phyloP scores from a whole-genome alignment of 2,329 filamentous ascomycete species.

The Fusarium multiceps region DNA sequence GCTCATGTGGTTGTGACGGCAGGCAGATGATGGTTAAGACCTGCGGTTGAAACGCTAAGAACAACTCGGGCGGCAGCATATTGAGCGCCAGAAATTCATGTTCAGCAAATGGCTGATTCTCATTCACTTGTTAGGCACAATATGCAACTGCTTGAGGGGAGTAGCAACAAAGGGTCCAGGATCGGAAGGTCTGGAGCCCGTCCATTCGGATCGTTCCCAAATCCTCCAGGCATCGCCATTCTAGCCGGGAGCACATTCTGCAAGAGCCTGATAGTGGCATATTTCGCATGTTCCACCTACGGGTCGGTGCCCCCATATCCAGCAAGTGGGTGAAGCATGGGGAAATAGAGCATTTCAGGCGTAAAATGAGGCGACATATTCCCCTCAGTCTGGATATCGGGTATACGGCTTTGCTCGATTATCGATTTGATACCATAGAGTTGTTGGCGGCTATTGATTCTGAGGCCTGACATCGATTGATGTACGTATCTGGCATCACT shows the following conservation, averaged over 20 bases:
- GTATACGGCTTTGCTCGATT: constrained; percentile 13
- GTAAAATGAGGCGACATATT: constrained; percentile 35
- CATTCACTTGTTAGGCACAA: constrained; percentile 35
- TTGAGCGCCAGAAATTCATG: constrained; percentile 5
- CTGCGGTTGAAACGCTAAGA: constrained; percentile 21
- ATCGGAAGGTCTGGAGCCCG: constrained; percentile 8
- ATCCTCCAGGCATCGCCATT: constrained; percentile 20
- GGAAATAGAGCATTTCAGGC: constrained; percentile 8
- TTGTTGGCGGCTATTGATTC: constrained; percentile 17
- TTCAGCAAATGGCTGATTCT: constrained; percentile 15
- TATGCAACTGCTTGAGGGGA: constrained; percentile 18
- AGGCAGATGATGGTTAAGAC: constrained; percentile 12
- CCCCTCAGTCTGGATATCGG: constrained; percentile 11
- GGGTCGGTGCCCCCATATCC: constrained; percentile 11
- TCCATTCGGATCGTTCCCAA: constrained; percentile 32
- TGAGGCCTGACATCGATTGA: constrained; percentile 35
- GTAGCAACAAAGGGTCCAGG: constrained; percentile 17
- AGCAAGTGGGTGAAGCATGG: constrained; percentile 10
- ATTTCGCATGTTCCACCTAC: constrained; percentile 10
- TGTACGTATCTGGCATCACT: neutral
- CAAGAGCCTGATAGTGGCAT: constrained; percentile 22
- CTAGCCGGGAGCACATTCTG: constrained; percentile 2
- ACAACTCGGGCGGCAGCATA: constrained; percentile 4
- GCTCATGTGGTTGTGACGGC: constrained; percentile 14
- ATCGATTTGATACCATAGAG: neutral